Evolutionary conservation across 2,329 filamentous ascomycete species (phyloP), one percentile per base, ranked within the genome.

Genomic region (Ascomycota sp.): DNA sequence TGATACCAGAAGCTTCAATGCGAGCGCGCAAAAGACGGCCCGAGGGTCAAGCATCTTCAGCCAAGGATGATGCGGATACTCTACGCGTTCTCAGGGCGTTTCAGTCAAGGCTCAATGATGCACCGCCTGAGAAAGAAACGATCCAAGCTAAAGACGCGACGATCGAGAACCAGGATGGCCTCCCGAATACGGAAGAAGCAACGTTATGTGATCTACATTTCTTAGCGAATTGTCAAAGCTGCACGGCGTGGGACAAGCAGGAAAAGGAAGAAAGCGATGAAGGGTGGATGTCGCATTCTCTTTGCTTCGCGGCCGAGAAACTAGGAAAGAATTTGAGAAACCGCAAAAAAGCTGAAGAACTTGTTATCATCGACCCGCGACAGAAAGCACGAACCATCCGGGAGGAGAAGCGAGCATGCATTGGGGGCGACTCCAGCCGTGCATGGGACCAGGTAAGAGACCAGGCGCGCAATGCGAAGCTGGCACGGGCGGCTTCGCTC

Each of bases 211-310:
- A 95, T 48, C 56, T 98, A 23, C 89, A 98, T 49, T 98, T 95
- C 51, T 91, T 98, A 37, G 79, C 78, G 29, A 80, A 91, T 43
- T 98, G 89, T 50, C 82, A 93, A 47, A 93, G 82, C 27, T 95
- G 89, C 50, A 72, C 69, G 34, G 69, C 75, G 0, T 93, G 85
- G 82, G 78, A 91, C 43, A 65, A 73, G 40, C 62, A 60, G 25
- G 68, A 61, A 4, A 58, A 61, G 9, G 59, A 64, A 15, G 68
- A 74, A 4, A 65, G 62, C 39, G 66, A 69, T 29, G 61, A 67
- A 29, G 74, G 72, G 7, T 95, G 86, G 85, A 80, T 94, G 71
- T 70, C 69, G 4, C 86, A 95, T 49, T 63, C 70, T 8, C 60
- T 98, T 23, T 80, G 68, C 27, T 95, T 94, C 49, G 78, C 76